A percentile compares a stretch with the other conserved stretches of the same genome.
Evolutionary conservation across 2,329 filamentous ascomycete species (phyloP).

Genomic region (Paraconiothyrium sp.): DNA sequence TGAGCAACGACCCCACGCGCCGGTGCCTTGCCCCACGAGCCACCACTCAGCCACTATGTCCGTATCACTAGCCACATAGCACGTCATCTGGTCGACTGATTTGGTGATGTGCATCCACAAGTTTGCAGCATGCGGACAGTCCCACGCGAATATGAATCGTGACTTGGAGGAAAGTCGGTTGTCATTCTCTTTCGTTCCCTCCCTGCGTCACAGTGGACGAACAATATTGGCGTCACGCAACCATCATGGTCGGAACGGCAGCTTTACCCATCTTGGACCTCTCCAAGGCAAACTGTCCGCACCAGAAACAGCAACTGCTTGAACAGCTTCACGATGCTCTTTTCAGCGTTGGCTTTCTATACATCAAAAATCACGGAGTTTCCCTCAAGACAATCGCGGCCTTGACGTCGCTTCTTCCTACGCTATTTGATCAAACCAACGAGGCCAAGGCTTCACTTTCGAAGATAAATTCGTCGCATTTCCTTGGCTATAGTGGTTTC

Average conservation of each 20-base stretch:
- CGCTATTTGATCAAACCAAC: constrained; percentile 20
- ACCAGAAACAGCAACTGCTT: constrained; percentile 51
- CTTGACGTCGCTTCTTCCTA: constrained; percentile 44
- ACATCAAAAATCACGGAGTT: constrained; percentile 62
- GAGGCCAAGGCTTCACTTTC: constrained; percentile 21
- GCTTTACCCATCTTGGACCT: constrained; percentile 62
- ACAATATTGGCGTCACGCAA: constrained; percentile 16
- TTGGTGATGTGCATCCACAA: background rate
- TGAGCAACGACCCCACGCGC: constrained; percentile 3
- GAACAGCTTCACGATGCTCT: constrained; percentile 58
- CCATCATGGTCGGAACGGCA: constrained; percentile 11
- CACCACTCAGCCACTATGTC: constrained; percentile 14
- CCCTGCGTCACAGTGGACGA: constrained; percentile 9
- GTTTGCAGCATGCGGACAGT: constrained; percentile 17
- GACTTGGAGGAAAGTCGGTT: constrained; percentile 5
- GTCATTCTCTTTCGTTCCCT: background rate
- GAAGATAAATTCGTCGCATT: constrained; percentile 65
- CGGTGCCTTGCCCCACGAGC: constrained; percentile 4
- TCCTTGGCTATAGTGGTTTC: constrained; percentile 67
- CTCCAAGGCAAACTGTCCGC: constrained; percentile 52
- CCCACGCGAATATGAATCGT: constrained; percentile 6
- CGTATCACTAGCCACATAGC: constrained; percentile 7
- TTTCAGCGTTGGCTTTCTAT: constrained; percentile 64
- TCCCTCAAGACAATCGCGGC: constrained; percentile 45
- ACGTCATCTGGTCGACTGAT: constrained; percentile 17